Conservation (phyloP, 805 yeast species). For the Metschnikowia picachoensis region DNA sequence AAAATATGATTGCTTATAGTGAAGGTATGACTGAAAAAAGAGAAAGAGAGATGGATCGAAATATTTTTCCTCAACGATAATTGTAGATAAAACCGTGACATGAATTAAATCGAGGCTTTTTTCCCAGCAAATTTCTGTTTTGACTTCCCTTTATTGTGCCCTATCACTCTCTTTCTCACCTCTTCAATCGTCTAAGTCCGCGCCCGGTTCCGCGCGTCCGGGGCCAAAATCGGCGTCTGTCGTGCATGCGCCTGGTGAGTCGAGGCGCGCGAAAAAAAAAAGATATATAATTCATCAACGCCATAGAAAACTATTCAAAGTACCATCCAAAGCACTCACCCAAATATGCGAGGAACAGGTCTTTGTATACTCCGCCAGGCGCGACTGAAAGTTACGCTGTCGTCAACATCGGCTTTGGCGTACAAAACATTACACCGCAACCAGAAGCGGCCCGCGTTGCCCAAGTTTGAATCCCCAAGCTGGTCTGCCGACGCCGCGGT, state of each 20-base stretch:
- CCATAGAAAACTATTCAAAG: background rate
- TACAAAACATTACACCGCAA: conserved; percentile 89
- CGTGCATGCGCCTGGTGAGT: conserved; percentile 1
- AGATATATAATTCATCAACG: background rate
- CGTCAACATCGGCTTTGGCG: conserved; percentile 91
- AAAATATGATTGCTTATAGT: too few species aligned
- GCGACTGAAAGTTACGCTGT: conserved; percentile 29
- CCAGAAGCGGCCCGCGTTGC: conserved; percentile 83
- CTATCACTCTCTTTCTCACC: too few species aligned
- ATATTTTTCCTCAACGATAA: too few species aligned
- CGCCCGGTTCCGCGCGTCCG: too few species aligned
- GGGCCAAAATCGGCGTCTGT: background rate
- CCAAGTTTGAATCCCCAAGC: conserved; percentile 86
- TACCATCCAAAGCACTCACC: background rate
- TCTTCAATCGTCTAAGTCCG: too few species aligned
- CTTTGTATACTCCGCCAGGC: conserved; percentile 14
- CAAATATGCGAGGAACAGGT: conserved; percentile 5
- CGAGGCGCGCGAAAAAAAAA: background rate
- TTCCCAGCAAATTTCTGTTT: background rate
- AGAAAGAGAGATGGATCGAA: background rate
- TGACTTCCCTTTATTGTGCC: too few species aligned
- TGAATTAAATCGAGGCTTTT: background rate
- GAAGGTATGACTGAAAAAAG: background rate
- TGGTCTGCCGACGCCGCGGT: conserved; percentile 98
- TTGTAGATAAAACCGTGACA: too few species aligned